Evolutionary conservation across 768 basidiomycete species (phyloP).

Genomic region (Termitomyces titanicus): DNA sequence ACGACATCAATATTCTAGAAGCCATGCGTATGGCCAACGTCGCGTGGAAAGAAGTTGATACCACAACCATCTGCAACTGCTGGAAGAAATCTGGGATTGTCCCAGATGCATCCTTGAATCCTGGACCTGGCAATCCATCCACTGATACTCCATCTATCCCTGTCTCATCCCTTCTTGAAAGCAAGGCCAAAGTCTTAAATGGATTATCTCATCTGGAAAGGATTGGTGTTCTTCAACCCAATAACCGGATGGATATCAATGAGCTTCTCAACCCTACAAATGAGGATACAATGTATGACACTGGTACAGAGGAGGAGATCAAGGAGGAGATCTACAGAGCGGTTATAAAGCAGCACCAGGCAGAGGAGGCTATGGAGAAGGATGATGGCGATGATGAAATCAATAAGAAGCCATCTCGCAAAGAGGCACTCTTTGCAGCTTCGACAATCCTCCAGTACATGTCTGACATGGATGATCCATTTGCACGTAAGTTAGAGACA

Average conservation of each 20-base stretch:
- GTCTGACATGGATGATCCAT: too few relatives aligned
- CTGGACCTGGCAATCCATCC: not conserved
- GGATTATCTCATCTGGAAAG: not conserved
- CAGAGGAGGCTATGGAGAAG: too few relatives aligned
- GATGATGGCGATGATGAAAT: too few relatives aligned
- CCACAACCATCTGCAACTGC: too few relatives aligned
- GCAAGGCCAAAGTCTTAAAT: conserved; percentile 4
- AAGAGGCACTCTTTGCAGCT: too few relatives aligned
- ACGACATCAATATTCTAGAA: too few relatives aligned
- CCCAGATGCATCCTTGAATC: conserved; percentile 8
- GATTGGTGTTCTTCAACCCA: conserved; percentile 4
- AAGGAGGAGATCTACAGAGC: conserved; percentile 3
- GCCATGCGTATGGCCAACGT: conserved; percentile 25
- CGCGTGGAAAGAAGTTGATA: too few relatives aligned
- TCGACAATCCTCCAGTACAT: too few relatives aligned
- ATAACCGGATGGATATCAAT: conserved; percentile 3
- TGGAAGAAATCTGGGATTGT: too few relatives aligned
- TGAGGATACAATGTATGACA: not conserved
- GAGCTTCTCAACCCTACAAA: conserved; percentile 5
- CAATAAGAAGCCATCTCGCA: too few relatives aligned
- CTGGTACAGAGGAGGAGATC: not conserved
- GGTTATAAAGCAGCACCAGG: too few relatives aligned
- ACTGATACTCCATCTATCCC: conserved; percentile 15
- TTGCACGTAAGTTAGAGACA: too few relatives aligned
- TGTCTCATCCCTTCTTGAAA: conserved; percentile 17